Percentiles rank a stretch among this genome's conserved stretches.
phyloP scores from a whole-genome alignment of 78 protist genomes.

The Dictyostelium capitatum region DNA sequence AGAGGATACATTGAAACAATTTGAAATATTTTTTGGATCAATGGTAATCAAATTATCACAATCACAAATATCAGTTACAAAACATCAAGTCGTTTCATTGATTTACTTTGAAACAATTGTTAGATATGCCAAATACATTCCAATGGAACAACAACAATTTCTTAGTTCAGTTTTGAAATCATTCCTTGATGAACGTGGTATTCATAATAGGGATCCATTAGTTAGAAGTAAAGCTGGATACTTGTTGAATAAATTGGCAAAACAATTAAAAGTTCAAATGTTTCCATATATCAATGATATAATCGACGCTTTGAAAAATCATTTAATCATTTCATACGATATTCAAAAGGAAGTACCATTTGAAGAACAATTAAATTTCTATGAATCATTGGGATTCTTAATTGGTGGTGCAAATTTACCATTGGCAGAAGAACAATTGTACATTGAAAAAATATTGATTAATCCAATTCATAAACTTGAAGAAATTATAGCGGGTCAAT shows the following conservation, averaged over 20 bases:
- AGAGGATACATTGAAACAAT: constrained; percentile 45
- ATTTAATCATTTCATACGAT: constrained; percentile 53
- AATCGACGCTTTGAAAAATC: constrained; percentile 59
- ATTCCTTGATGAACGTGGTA: constrained; percentile 56
- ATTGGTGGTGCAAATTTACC: constrained; percentile 65
- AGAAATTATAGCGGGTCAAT: constrained; percentile 22
- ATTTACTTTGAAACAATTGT: constrained; percentile 68
- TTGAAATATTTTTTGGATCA: constrained; percentile 51
- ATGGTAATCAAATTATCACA: constrained; percentile 34
- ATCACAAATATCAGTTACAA: not conserved
- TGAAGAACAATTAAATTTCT: constrained; percentile 68
- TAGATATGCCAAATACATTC: constrained; percentile 61
- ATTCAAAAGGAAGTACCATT: constrained; percentile 78
- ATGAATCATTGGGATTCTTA: constrained; percentile 60
- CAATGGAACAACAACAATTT: constrained; percentile 9
- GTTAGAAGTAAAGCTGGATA: constrained; percentile 66
- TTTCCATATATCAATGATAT: constrained; percentile 58
- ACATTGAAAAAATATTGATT: constrained; percentile 43
- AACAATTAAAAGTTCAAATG: constrained; percentile 54
- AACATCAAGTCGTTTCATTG: constrained; percentile 62
- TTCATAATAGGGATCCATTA: constrained; percentile 45
- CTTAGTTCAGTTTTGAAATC: constrained; percentile 4
- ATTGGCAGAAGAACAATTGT: constrained; percentile 4
- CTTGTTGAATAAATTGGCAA: constrained; percentile 56
- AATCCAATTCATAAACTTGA: constrained; percentile 28